These are phyloP conservation scores for Spathaspora hagerdaliae DNA, from an alignment of 805 yeast species.

Conservation along the genomic window DNA sequence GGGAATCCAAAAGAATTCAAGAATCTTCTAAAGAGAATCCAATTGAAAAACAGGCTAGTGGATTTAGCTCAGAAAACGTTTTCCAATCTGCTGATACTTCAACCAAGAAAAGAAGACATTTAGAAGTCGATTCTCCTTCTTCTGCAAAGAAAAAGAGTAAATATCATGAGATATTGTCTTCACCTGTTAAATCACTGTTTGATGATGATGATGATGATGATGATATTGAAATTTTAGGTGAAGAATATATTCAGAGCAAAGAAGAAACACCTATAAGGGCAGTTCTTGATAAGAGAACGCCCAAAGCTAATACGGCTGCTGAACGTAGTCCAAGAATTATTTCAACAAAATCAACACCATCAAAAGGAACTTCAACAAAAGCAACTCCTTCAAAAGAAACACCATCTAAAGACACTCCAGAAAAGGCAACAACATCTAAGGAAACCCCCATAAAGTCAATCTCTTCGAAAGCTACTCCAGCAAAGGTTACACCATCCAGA, in stretches of 20 bases:
- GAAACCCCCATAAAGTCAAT: not conserved
- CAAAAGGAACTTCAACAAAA: slow-evolving; percentile 3
- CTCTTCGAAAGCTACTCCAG: slow-evolving; percentile 1
- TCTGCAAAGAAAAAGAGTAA: too few species aligned
- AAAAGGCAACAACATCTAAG: not conserved
- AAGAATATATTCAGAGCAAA: not conserved
- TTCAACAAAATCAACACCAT: slow-evolving; percentile 2
- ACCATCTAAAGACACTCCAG: not conserved
- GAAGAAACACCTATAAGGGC: not conserved
- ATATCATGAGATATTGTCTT: not conserved
- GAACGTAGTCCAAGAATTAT: not conserved
- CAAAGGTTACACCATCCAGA: not conserved
- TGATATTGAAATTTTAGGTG: not conserved
- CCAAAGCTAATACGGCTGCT: too few species aligned
- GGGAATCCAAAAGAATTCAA: too few species aligned
- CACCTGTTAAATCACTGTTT: slow-evolving; percentile 5
- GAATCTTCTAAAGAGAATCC: too few species aligned
- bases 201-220: slow-evolving; percentile 1
- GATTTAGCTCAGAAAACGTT: slow-evolving; percentile 30
- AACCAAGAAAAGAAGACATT: slow-evolving; percentile 8
- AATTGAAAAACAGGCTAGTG: not conserved
- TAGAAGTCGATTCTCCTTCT: not conserved
- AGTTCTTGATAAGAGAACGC: not conserved
- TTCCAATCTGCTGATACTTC: slow-evolving; percentile 24
- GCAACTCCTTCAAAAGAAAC: not conserved